Evolutionary conservation across 1,284 basidiomycete species (phyloP).

Genomic region (Microstroma glucosiphilum): DNA sequence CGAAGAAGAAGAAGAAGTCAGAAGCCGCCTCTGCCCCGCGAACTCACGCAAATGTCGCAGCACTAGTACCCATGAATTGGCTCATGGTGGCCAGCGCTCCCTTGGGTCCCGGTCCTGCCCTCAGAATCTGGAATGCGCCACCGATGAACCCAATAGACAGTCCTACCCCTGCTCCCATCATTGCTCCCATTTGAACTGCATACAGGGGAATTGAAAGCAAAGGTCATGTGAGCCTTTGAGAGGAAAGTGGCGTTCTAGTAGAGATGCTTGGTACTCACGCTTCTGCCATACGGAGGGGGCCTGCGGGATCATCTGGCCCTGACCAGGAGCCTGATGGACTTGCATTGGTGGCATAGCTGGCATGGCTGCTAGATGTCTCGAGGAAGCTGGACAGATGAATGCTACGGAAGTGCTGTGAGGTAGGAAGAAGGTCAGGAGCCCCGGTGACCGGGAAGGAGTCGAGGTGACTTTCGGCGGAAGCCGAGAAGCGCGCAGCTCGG

Average conservation of each 20-base stretch:
- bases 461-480: too few relatives aligned
- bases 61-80: conserved; percentile 45
- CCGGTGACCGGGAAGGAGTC: too few relatives aligned
- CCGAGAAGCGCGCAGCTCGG: too few relatives aligned
- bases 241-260: neutral
- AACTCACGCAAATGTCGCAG: conserved; percentile 41
- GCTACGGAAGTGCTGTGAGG: too few relatives aligned
- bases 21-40: neutral
- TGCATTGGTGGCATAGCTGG: conserved; percentile 9
- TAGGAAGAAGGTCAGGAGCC: too few relatives aligned
- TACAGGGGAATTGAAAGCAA: conserved; percentile 13
- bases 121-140: conserved; percentile 42
- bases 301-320: conserved; percentile 2
- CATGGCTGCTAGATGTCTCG: neutral
- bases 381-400: too few relatives aligned
- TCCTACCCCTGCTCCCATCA: conserved; percentile 47
- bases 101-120: conserved; percentile 18
- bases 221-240: conserved; percentile 10
- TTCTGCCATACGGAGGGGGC: conserved; percentile 2
- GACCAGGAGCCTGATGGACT: neutral
- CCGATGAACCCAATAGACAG: conserved; percentile 48
- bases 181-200: conserved; percentile 44
- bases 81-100: conserved; percentile 15
- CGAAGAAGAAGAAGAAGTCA: neutral
- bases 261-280: conserved; percentile 1